Conservation (phyloP, 495 filamentous ascomycete genomes). For the Aspergillus homomorphus region DNA sequence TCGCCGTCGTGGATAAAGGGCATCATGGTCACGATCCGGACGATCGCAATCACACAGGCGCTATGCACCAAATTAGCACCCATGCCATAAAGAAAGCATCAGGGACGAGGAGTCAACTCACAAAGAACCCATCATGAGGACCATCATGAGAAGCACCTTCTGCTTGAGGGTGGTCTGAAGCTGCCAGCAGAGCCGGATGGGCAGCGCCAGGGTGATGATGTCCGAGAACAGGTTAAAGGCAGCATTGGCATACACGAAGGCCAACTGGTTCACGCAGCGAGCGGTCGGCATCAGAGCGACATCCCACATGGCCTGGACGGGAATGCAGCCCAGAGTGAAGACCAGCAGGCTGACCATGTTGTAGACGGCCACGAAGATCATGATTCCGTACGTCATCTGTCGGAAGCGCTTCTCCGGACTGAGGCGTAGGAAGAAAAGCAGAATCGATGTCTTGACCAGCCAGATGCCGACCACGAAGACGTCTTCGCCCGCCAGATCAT, state of each 20-base stretch:
- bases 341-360: constrained; percentile 15
- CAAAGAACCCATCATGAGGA: constrained; percentile 14
- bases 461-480: constrained; percentile 13
- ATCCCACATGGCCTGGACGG: constrained; percentile 9
- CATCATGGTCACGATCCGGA: constrained; percentile 15
- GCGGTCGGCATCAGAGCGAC: constrained; percentile 7
- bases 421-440: constrained; percentile 42
- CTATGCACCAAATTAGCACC: background rate
- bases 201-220: constrained; percentile 9
- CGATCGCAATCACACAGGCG: constrained; percentile 9
- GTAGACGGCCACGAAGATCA: constrained; percentile 20
- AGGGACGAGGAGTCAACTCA: background rate
- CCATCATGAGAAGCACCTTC: constrained; percentile 8
- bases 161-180: constrained; percentile 8
- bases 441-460: constrained; percentile 30
- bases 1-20: constrained; percentile 9
- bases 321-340: constrained; percentile 10
- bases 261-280: constrained; percentile 8
- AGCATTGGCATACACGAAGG: constrained; percentile 16
- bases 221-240: constrained; percentile 11
- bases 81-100: background rate
- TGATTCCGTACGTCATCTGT: constrained; percentile 11
- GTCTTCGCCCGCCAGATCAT: constrained; percentile 12
- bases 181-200: constrained; percentile 12
- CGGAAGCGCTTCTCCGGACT: constrained; percentile 24